Percentiles rank a stretch among this genome's conserved stretches.
Conservation (phyloP, 441 rosid species). For the Isatis lusitanica region DNA sequence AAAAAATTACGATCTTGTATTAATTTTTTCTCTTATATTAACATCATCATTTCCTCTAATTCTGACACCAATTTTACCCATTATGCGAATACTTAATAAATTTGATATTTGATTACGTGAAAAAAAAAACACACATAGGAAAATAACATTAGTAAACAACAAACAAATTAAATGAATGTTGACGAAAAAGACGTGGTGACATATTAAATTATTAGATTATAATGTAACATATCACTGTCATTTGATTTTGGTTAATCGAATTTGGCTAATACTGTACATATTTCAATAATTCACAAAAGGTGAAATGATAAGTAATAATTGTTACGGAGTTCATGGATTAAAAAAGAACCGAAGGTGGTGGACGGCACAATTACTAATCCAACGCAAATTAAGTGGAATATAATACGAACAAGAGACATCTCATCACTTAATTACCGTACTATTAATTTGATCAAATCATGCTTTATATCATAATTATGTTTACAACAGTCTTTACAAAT, state of each 20-base stretch:
- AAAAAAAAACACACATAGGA: no score
- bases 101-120: no score
- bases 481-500: neutral
- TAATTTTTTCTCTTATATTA: no score
- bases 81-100: no score
- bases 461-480: conserved; percentile 37
- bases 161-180: no score
- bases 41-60: no score
- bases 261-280: neutral
- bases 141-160: no score
- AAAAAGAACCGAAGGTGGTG: conserved; percentile 24
- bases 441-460: conserved; percentile 27
- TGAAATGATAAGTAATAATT: conserved; percentile 23
- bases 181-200: no score
- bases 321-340: neutral
- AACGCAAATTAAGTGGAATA: conserved; percentile 13
- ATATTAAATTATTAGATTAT: no score
- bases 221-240: no score
- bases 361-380: conserved; percentile 31
- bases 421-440: conserved; percentile 8
- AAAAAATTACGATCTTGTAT: no score
- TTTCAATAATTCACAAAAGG: neutral
- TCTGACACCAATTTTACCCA: no score
- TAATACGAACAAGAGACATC: conserved; percentile 5
- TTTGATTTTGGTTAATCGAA: neutral